Base-by-base conservation (phyloP, 768 basidiomycete species). In the Lentinula aciculospora region DNA sequence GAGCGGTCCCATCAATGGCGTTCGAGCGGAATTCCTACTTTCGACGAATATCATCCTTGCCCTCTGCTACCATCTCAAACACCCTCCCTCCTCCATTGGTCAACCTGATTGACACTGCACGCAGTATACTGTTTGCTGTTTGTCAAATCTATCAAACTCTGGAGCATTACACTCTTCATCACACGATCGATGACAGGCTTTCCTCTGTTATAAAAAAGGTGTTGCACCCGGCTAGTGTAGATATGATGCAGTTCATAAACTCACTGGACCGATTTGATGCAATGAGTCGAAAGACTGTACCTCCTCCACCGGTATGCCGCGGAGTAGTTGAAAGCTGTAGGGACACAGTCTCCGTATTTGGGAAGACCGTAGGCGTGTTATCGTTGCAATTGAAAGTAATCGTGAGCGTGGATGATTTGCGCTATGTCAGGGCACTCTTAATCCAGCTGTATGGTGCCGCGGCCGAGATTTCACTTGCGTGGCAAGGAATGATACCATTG, bases 1-100 rank as follows among this genome's bases (percentile, higher is more conserved):
- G 73, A 42, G 70, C 77, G 1, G 74, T 80, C 3, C 81, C 83
- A 19, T 77, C 84, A 3, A 83, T 89, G 71, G 85, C 92, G 40
- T 80, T 82, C 3, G 92, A 95, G 66, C 84, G 91, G 23, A 89
- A 93, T 65, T 90, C 92, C 1, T 98, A 99, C 71, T 99, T 99
- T 73, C 87, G 88, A 36, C 85, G 94, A n/a, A 76, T 96, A 23
- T 94, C 93, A 2, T 84, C 86, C 31, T 73, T 93, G 4, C 88
- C 89, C 1, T 72, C 76, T 1, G 80, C 82, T 31, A 72, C 77
- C 7, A 78, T 84, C 31, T 79, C 84, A 19, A 82, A 81, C 62
- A 77, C 84, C 19, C 80, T 97, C 8, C 91, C 95, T 0, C 73
- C 78, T 15, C 72, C 88, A 13, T 75, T 98, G 7, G 72, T 85